phyloP scores from a whole-genome alignment of 345 rosid species.

The Acer negundo region DNA sequence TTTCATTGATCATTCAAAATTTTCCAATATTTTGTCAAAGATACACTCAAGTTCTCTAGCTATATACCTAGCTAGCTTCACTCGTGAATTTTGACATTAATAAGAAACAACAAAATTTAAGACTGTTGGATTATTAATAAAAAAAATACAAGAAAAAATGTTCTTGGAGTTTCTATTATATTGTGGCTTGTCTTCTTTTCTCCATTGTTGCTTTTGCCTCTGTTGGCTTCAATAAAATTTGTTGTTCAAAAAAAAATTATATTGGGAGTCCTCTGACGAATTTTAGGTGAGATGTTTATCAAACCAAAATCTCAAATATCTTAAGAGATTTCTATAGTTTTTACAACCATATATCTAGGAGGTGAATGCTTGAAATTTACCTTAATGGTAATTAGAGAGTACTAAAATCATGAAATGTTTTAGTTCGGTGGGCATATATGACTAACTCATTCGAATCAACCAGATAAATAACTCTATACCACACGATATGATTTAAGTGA shows the following conservation, averaged over 20 bases:
- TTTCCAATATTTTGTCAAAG: slow-evolving; percentile 18
- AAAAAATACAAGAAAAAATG: background rate
- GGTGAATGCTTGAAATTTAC: no score
- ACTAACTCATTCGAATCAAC: no score
- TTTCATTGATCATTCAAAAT: background rate
- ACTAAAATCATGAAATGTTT: no score
- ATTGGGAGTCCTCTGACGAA: background rate
- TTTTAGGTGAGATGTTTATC: background rate
- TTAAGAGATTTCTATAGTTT: no score
- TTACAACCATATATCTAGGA: background rate
- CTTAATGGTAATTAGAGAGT: no score
- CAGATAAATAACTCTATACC: no score
- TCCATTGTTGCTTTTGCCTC: no score
- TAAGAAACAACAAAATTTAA: background rate
- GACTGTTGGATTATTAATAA: background rate
- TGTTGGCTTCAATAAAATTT: no score
- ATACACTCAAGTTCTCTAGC: slow-evolving; percentile 27
- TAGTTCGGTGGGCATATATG: accelerated
- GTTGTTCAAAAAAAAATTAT: no score
- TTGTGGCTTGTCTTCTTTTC: no score
- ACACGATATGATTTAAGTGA: no score
- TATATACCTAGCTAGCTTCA: background rate
- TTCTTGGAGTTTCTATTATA: background rate
- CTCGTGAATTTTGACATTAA: slow-evolving; percentile 2
- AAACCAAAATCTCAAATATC: background rate